Percentiles rank a stretch among this genome's conserved stretches.
Conservation (phyloP, 2,329 filamentous ascomycete genomes). For the Claviceps sp. region DNA sequence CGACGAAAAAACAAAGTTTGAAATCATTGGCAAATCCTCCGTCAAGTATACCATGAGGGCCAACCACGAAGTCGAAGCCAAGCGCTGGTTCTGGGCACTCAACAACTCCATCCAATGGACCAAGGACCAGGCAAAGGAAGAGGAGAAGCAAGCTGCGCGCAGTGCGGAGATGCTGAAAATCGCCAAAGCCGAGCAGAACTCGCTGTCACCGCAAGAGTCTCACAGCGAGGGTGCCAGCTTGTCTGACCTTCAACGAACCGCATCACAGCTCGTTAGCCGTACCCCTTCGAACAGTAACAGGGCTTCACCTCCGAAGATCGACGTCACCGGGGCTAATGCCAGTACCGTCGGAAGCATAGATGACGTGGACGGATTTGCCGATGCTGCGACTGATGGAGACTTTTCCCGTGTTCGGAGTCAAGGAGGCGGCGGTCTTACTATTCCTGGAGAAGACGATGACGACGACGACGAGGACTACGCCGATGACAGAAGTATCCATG, state of each 20-base stretch:
- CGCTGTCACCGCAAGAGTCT: constrained; percentile 31
- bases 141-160: constrained; percentile 61
- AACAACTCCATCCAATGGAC: constrained; percentile 99
- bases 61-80: constrained; percentile 95
- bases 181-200: constrained; percentile 62
- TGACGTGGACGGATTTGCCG: constrained; percentile 36
- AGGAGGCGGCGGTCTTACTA: constrained; percentile 16
- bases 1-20: constrained; percentile 94
- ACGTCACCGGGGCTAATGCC: constrained; percentile 27
- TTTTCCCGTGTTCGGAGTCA: constrained; percentile 23
- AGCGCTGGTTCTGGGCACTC: constrained; percentile 96
- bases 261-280: constrained; percentile 27
- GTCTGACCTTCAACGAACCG: constrained; percentile 30
- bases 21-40: constrained; percentile 94
- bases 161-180: constrained; percentile 65
- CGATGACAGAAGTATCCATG: constrained; percentile 63
- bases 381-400: constrained; percentile 32
- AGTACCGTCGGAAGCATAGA: constrained; percentile 37
- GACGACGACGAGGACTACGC: constrained; percentile 61
- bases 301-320: constrained; percentile 20
- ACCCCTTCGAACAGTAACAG: constrained; percentile 12
- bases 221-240: constrained; percentile 40
- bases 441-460: constrained; percentile 24
- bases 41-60: constrained; percentile 97
- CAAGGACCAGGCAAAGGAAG: constrained; percentile 91